Base-by-base conservation (phyloP, 1,284 basidiomycete species). In the Trichosporon asahii region DNA sequence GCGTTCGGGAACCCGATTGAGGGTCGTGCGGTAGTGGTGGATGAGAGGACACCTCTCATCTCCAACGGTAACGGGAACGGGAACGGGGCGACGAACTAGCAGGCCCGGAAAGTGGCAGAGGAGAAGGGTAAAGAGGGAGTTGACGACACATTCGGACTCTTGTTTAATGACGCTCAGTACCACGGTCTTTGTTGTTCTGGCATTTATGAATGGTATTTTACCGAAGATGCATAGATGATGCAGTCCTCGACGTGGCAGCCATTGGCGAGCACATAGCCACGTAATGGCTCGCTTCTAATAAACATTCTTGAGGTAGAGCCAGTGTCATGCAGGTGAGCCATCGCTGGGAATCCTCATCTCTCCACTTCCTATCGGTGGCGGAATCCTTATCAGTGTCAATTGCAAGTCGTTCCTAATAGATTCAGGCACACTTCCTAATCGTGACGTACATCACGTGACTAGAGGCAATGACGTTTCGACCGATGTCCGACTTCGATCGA, bases 1-100 rank as follows among this genome's bases (percentile, higher is more conserved):
- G 96, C 98, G 83, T 99, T 96, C 78, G 96, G 97, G 0, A 85
- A 88, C 44, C 88, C 90, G 0, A 79, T 92, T n/a, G 44, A 53
- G 1, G 61, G 66, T 7, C 29, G 63, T 0, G n/a, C 15, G 0
- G 27, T 2, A 35, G n/a, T 12, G 35, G 23, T 40, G 66, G 31
- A 69, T 27, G 68, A 72, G 37, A 29, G 33, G 1, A 65, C 66
- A 1, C 55, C 68, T 29, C 67, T 71, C 18, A 35, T 65, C 9
- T 27, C 23, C 11, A 37, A 66, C 23, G 57, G 60, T 18, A 65
- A 64, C 21, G 57, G 57, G 2, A 31, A 61, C 49, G 23, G 49
- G 4, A 53, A 53, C 18, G 44, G n/a, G 18, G n/a, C n/a, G 21
- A 18, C 21, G 49, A n/a, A 23, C 3, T 27, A 53, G 49, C 5